Conservation (phyloP, 2,329 filamentous ascomycete species). For the Metarhizium anisopliae region DNA sequence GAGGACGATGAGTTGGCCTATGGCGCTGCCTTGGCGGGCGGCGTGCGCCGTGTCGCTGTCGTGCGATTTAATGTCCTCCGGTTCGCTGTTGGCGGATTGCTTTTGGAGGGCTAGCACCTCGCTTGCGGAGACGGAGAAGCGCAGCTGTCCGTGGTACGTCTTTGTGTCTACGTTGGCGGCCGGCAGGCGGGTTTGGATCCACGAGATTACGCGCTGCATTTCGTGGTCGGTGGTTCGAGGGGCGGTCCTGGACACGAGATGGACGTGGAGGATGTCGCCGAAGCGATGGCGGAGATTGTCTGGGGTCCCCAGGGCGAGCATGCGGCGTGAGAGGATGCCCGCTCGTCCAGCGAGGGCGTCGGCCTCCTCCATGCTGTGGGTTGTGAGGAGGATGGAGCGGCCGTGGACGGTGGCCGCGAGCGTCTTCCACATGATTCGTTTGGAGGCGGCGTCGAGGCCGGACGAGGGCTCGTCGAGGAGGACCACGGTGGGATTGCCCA, state of each 20-base stretch:
- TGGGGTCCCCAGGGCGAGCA: conserved; percentile 76
- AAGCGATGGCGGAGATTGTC: conserved; percentile 64
- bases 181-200: conserved; percentile 54
- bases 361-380: conserved; percentile 92
- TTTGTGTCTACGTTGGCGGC: conserved; percentile 61
- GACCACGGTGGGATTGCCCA: conserved; percentile 82
- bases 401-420: conserved; percentile 65
- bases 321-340: conserved; percentile 75
- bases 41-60: conserved; percentile 12
- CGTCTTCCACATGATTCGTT: conserved; percentile 89
- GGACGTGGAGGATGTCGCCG: conserved; percentile 72
- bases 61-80: not conserved
- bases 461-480: conserved; percentile 84
- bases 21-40: conserved; percentile 35
- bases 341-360: conserved; percentile 77
- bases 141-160: conserved; percentile 76
- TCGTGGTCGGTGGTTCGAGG: conserved; percentile 63
- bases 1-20: conserved; percentile 60
- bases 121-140: conserved; percentile 64
- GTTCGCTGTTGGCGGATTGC: not conserved
- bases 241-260: conserved; percentile 66
- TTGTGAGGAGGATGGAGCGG: conserved; percentile 78
- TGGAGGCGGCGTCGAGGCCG: conserved; percentile 83
- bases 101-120: conserved; percentile 22
- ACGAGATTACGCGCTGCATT: conserved; percentile 55